These are phyloP conservation scores for Draba incana DNA, from an alignment of 345 rosid species.

Conservation along the genomic window DNA sequence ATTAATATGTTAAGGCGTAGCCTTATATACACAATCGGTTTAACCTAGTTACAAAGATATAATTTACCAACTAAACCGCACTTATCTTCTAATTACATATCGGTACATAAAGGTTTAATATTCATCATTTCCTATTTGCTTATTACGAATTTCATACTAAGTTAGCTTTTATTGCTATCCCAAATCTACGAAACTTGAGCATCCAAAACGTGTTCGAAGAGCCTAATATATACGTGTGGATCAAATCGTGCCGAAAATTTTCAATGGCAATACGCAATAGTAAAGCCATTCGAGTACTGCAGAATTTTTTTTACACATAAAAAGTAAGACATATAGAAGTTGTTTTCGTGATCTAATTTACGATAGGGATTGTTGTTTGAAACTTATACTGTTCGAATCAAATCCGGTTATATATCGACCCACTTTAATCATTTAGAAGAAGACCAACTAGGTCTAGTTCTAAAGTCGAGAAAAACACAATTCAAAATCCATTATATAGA, in stretches of 20 bases:
- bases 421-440: slow-evolving; percentile 42
- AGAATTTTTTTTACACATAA: not conserved
- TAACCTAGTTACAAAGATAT: no score
- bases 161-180: not conserved
- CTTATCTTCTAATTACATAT: no score
- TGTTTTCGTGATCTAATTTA: slow-evolving; percentile 25
- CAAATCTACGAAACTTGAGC: not conserved
- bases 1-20: no score
- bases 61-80: no score
- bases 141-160: no score
- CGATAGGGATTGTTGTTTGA: slow-evolving; percentile 27
- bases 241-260: not conserved
- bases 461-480: slow-evolving; percentile 12
- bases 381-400: slow-evolving; percentile 31
- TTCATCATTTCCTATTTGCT: no score
- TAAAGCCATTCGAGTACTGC: slow-evolving; percentile 3
- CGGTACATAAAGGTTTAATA: no score
- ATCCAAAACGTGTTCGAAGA: not conserved
- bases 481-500: slow-evolving; percentile 3
- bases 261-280: no score
- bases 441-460: slow-evolving; percentile 36
- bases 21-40: no score
- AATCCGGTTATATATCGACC: slow-evolving; percentile 14
- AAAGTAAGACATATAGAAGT: slow-evolving; percentile 2
- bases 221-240: not conserved